Evolutionary conservation across 1,284 basidiomycete genomes (phyloP).

Genomic region (Peniophora sp.): DNA sequence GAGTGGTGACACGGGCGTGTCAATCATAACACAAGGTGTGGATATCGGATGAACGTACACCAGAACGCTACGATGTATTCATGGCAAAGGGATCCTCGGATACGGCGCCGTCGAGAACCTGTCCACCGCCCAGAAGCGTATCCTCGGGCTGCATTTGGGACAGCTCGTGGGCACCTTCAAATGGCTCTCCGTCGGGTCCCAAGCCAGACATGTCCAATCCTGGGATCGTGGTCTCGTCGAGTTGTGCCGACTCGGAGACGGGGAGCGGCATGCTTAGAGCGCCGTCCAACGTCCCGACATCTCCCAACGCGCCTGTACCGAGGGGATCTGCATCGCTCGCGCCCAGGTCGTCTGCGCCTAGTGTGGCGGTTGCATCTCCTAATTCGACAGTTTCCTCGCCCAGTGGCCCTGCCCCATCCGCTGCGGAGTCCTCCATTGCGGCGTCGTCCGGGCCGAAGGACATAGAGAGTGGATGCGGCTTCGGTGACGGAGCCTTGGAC

Average conservation of each 20-base stretch:
- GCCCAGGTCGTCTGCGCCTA: slow-evolving; percentile 16
- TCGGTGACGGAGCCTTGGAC: slow-evolving; percentile 58
- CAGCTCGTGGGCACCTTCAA: slow-evolving; percentile 47
- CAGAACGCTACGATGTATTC: too few species aligned
- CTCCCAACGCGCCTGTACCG: slow-evolving; percentile 11
- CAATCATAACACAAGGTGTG: too few species aligned
- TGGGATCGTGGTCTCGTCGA: slow-evolving; percentile 8
- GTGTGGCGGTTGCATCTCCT: neutral
- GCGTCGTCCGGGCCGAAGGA: slow-evolving; percentile 30
- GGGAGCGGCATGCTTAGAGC: too few species aligned
- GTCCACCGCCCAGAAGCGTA: slow-evolving; percentile 41
- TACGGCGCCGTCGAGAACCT: slow-evolving; percentile 47
- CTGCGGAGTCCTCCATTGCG: slow-evolving; percentile 11
- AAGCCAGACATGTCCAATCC: slow-evolving; percentile 53
- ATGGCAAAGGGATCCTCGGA: slow-evolving; percentile 46
- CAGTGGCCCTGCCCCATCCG: slow-evolving; percentile 12
- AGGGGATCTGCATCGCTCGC: slow-evolving; percentile 2
- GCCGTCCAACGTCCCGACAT: too few species aligned
- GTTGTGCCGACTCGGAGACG: neutral
- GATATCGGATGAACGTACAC: too few species aligned
- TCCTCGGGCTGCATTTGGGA: slow-evolving; percentile 47
- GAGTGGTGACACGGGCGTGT: too few species aligned
- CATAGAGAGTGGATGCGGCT: slow-evolving; percentile 41
- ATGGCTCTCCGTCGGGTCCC: slow-evolving; percentile 54
- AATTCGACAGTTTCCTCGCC: neutral